Conservation (phyloP, 345 rosid species). For the Brassica carinata region DNA sequence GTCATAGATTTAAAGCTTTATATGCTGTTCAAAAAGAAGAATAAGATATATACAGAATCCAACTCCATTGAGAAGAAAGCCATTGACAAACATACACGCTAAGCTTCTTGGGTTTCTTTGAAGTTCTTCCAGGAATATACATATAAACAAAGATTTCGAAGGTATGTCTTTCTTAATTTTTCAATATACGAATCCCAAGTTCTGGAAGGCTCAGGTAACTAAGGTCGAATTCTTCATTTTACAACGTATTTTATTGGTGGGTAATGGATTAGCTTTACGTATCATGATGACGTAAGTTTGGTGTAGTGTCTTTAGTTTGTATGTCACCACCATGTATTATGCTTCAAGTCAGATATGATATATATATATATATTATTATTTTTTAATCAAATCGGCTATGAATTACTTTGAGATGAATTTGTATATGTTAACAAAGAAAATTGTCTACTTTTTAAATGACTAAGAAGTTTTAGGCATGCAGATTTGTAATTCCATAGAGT, state of each 20-base stretch:
- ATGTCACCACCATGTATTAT: conserved; percentile 30
- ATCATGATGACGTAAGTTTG: conserved; percentile 32
- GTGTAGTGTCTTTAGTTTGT: conserved; percentile 35
- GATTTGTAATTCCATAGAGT: background rate
- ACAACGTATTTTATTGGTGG: conserved; percentile 22
- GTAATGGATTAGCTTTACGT: conserved; percentile 26
- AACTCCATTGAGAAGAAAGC: conserved; percentile 20
- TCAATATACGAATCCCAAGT: conserved; percentile 7
- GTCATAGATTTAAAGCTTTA: conserved; percentile 27
- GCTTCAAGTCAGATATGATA: conserved; percentile 27
- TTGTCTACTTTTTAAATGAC: background rate
- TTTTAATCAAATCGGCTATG: background rate
- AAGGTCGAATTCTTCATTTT: conserved; percentile 1
- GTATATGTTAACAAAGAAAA: background rate
- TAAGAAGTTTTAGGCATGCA: background rate
- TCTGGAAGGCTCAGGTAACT: background rate
- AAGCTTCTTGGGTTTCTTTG: conserved; percentile 18
- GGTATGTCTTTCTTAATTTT: conserved; percentile 22
- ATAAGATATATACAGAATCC: conserved; percentile 7
- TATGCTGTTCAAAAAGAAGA: conserved; percentile 20
- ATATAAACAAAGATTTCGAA: conserved; percentile 11
- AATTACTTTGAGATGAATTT: background rate
- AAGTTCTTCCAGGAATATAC: conserved; percentile 14
- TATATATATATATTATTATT: too few relatives aligned
- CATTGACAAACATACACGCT: conserved; percentile 17